phyloP scores from a whole-genome alignment of 1,284 basidiomycete species.

The Trametes hirsuta region DNA sequence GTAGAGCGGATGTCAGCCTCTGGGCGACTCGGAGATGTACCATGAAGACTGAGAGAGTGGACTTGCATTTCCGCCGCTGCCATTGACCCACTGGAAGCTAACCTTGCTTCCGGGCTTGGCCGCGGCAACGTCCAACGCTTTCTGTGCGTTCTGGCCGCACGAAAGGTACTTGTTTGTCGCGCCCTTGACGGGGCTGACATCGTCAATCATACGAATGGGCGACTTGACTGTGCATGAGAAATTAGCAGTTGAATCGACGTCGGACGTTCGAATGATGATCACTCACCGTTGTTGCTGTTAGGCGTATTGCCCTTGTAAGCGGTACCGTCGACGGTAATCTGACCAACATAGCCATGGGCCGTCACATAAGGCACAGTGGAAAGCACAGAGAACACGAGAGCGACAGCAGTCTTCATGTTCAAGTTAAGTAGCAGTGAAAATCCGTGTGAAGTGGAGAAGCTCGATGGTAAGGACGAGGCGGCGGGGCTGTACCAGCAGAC shows the following conservation, averaged over 20 bases:
- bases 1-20: background rate
- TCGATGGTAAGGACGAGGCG: background rate
- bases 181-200: constrained; percentile 46
- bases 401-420: constrained; percentile 24
- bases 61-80: constrained; percentile 38
- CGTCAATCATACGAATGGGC: constrained; percentile 33
- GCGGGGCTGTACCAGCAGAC: constrained; percentile 17
- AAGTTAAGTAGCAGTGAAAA: background rate
- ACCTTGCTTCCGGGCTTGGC: constrained; percentile 44
- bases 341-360: constrained; percentile 62
- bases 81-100: constrained; percentile 60
- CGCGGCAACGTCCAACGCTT: constrained; percentile 39
- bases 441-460: background rate
- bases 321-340: constrained; percentile 58
- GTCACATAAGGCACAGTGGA: constrained; percentile 38
- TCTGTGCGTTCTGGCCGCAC: constrained; percentile 46
- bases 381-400: constrained; percentile 25
- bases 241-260: constrained; percentile 43
- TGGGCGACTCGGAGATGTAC: background rate
- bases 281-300: constrained; percentile 35
- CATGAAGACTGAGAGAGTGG: constrained; percentile 20
- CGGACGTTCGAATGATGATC: constrained; percentile 41
- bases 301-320: constrained; percentile 58
- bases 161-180: constrained; percentile 40
- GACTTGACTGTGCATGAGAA: constrained; percentile 36